Conservation (phyloP, 345 rosid species). For the Physaria fendleri region DNA sequence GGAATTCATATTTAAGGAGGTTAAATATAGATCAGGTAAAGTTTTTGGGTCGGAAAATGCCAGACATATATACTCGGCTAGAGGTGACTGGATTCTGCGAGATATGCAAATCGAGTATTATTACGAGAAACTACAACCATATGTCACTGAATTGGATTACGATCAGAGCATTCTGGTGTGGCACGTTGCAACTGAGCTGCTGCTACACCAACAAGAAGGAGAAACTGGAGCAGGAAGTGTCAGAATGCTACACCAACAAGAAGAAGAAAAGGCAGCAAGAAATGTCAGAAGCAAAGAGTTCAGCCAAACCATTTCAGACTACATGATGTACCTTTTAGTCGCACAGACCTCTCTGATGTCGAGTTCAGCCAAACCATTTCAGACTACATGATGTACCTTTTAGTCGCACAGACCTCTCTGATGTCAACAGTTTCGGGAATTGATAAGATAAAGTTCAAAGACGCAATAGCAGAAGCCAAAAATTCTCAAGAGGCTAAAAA, state of each 20-base stretch:
- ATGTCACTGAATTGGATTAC: slow-evolving; percentile 18
- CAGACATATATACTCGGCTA: slow-evolving; percentile 31
- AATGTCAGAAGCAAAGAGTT: neutral
- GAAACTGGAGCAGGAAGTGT: neutral
- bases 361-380: slow-evolving; percentile 34
- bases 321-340: slow-evolving; percentile 46
- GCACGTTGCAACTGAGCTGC: slow-evolving; percentile 55
- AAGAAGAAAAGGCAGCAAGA: neutral
- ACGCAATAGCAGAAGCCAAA: slow-evolving; percentile 33
- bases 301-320: slow-evolving; percentile 44
- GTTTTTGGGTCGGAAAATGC: slow-evolving; percentile 33
- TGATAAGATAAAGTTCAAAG: slow-evolving; percentile 35
- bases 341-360: slow-evolving; percentile 39
- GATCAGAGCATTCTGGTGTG: slow-evolving; percentile 38
- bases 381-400: slow-evolving; percentile 50
- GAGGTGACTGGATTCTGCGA: slow-evolving; percentile 42
- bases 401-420: slow-evolving; percentile 34
- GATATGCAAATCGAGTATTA: neutral
- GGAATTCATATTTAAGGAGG: slow-evolving; percentile 36
- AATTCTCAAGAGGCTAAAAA: neutral
- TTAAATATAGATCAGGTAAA: slow-evolving; percentile 7
- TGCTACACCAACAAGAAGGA: slow-evolving; percentile 16
- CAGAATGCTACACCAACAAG: slow-evolving; percentile 12
- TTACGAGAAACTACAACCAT: slow-evolving; percentile 17
- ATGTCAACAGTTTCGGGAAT: slow-evolving; percentile 45